phyloP scores from a whole-genome alignment of 257 asterid genomes.

The Capsicum rhomboideum region DNA sequence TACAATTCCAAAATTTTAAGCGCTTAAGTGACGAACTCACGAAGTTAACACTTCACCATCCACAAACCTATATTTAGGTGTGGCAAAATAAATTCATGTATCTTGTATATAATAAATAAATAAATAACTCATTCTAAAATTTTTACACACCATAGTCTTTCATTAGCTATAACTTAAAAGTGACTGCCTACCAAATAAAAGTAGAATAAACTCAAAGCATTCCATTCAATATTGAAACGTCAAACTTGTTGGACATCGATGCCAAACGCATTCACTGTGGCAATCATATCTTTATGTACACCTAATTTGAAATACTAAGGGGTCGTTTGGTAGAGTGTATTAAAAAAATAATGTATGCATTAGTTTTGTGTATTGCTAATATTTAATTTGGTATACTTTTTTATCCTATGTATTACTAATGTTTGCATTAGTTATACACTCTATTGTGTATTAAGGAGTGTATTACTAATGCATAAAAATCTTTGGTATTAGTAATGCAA shows the following conservation, averaged over 20 bases:
- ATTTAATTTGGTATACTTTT: too few relatives aligned
- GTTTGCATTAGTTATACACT: too few relatives aligned
- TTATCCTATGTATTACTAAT: too few relatives aligned
- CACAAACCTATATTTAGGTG: not conserved
- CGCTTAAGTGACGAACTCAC: not conserved
- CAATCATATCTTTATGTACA: not conserved
- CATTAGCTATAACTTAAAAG: not conserved
- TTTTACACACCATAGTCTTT: not conserved
- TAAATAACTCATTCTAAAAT: not conserved
- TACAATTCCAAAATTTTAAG: not conserved
- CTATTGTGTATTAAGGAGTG: too few relatives aligned
- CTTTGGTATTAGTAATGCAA: too few relatives aligned
- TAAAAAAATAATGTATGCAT: too few relatives aligned
- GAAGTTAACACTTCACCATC: not conserved
- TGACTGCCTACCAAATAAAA: not conserved
- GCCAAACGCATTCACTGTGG: not conserved
- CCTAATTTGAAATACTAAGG: not conserved
- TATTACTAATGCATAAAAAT: too few relatives aligned
- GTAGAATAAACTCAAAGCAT: not conserved
- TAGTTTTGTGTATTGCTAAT: too few relatives aligned
- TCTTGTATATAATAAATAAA: not conserved
- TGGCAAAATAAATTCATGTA: not conserved
- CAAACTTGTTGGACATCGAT: not conserved
- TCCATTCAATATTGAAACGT: not conserved
- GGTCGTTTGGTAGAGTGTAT: too few relatives aligned